Percentiles rank a stretch among this genome's conserved stretches.
Conservation (phyloP, 2,329 filamentous ascomycete genomes). For the Cladophialophora bantiana region DNA sequence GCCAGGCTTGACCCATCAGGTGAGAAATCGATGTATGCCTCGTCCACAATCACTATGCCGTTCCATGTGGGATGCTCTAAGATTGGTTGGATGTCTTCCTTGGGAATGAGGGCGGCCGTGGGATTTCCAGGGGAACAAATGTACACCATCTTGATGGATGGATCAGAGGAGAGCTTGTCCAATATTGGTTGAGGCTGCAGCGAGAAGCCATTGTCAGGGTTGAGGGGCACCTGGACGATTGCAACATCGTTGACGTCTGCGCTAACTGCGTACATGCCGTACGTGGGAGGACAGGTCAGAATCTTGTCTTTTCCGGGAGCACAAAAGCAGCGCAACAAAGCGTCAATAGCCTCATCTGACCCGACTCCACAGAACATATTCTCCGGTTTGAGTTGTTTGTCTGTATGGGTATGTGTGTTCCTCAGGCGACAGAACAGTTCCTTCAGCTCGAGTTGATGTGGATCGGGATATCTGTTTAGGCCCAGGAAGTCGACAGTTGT, state of each 20-base stretch:
- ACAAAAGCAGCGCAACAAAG: conserved; percentile 91
- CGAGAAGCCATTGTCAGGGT: conserved; percentile 73
- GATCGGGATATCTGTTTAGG: conserved; percentile 94
- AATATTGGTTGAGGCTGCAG: conserved; percentile 75
- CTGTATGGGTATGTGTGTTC: conserved; percentile 82
- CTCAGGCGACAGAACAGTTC: conserved; percentile 84
- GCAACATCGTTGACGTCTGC: conserved; percentile 92
- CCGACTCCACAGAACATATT: conserved; percentile 95
- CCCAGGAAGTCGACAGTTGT: conserved; percentile 77
- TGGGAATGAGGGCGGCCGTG: conserved; percentile 78
- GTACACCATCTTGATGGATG: conserved; percentile 84
- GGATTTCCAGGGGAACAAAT: conserved; percentile 96
- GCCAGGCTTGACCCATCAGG: conserved; percentile 79
- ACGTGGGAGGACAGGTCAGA: conserved; percentile 93
- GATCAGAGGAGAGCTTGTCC: conserved; percentile 67
- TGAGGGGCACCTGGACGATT: conserved; percentile 84
- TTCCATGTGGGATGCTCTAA: conserved; percentile 93
- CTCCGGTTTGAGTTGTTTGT: conserved; percentile 74
- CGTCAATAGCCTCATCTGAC: conserved; percentile 96
- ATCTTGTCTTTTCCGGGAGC: conserved; percentile 85
- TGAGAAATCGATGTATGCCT: conserved; percentile 96
- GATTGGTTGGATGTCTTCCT: conserved; percentile 74
- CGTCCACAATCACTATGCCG: conserved; percentile 89
- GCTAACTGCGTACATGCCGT: conserved; percentile 97
- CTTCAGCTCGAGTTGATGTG: conserved; percentile 88